Conservation (phyloP, 805 yeast genomes). For the Hanseniaspora vineae region DNA sequence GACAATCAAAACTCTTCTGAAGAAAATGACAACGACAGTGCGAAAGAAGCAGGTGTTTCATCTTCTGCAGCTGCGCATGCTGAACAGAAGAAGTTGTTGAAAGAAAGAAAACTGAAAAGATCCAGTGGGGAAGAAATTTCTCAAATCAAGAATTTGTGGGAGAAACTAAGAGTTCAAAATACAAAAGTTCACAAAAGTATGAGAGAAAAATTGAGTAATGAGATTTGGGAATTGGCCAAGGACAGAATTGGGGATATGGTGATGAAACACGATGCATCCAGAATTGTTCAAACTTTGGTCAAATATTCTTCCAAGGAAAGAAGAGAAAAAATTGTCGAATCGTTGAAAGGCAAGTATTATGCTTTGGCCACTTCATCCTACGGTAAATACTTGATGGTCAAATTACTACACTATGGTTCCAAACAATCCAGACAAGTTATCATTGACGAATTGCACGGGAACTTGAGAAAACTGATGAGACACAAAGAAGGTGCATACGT, state of each 20-base stretch:
- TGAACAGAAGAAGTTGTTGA: conserved; percentile 65
- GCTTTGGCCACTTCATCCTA: conserved; percentile 82
- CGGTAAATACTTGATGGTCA: conserved; percentile 84
- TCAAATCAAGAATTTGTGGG: conserved; percentile 82
- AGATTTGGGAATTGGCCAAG: conserved; percentile 73
- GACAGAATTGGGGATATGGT: conserved; percentile 75
- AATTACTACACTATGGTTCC: conserved; percentile 84
- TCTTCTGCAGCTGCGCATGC: conserved; percentile 39
- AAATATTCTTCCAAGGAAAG: conserved; percentile 74
- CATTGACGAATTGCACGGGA: conserved; percentile 79
- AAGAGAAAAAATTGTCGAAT: conserved; percentile 52
- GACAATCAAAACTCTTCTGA: conserved; percentile 20
- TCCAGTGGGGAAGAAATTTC: conserved; percentile 81
- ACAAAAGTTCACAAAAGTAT: conserved; percentile 68
- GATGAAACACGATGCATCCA: conserved; percentile 88
- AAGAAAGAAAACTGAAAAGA: conserved; percentile 78
- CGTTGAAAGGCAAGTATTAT: conserved; percentile 66
- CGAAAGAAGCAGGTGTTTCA: conserved; percentile 11
- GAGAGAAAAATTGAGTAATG: conserved; percentile 66
- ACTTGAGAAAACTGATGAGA: conserved; percentile 81
- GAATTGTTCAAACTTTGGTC: conserved; percentile 88
- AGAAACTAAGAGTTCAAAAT: conserved; percentile 69
- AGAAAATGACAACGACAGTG: conserved; percentile 20
- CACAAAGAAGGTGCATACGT: conserved; percentile 98
- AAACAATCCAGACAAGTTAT: conserved; percentile 65